Evolutionary conservation across 768 basidiomycete genomes (phyloP).

Genomic region (Cystofilobasidium capitatum): DNA sequence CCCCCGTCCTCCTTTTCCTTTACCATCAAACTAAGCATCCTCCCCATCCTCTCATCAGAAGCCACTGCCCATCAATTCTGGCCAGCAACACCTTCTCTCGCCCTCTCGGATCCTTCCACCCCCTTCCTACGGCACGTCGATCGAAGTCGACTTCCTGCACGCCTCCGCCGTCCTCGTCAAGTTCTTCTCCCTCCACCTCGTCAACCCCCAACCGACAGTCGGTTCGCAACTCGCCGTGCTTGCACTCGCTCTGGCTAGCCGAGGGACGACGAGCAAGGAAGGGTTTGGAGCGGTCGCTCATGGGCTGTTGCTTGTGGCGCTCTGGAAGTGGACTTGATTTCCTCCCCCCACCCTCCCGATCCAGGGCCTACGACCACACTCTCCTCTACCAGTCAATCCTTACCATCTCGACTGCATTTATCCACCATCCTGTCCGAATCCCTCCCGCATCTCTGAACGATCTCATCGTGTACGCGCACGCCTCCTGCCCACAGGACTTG

Average conservation of each 20-base stretch:
- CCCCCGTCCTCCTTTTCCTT: neutral
- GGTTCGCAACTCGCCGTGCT: conserved; percentile 2
- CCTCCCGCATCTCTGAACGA: too few relatives aligned
- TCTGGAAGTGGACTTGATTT: neutral
- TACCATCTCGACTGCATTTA: too few relatives aligned
- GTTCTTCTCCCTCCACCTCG: conserved; percentile 3
- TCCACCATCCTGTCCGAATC: too few relatives aligned
- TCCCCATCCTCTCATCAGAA: neutral
- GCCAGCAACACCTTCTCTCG: neutral
- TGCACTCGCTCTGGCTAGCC: neutral
- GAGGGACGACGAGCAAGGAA: neutral
- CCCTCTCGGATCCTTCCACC: neutral
- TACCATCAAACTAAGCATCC: neutral
- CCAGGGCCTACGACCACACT: too few relatives aligned
- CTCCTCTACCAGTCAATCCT: too few relatives aligned
- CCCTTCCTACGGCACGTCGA: neutral
- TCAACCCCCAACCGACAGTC: neutral
- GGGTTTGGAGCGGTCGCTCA: neutral
- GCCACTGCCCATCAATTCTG: neutral
- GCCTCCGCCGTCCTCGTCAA: conserved; percentile 1
- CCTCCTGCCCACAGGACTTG: too few relatives aligned
- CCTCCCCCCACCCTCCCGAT: neutral
- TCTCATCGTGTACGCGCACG: too few relatives aligned
- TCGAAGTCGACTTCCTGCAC: neutral
- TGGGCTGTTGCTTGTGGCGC: neutral